phyloP scores from a whole-genome alignment of 257 asterid species.

The Voacanga thouarsii region DNA sequence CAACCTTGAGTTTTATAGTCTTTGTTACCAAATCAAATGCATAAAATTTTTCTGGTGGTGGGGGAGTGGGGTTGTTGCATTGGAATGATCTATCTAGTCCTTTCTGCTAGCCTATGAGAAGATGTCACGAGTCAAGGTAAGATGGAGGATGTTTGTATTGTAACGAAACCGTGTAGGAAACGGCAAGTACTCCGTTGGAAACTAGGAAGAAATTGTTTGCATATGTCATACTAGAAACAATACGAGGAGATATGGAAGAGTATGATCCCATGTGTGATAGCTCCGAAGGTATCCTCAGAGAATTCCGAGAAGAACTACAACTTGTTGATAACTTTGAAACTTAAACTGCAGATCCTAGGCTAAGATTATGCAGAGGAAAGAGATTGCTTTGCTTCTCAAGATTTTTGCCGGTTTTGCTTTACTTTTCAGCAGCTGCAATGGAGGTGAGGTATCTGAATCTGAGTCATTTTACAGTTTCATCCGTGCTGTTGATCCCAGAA shows the following conservation, averaged over 20 bases:
- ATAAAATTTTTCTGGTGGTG: too few relatives aligned
- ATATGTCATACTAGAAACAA: slow-evolving; percentile 1
- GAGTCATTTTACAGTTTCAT: slow-evolving; percentile 21
- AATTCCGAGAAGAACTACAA: neutral
- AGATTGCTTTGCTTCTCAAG: slow-evolving; percentile 8
- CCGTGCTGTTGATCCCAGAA: slow-evolving; percentile 27
- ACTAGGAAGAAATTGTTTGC: slow-evolving; percentile 10
- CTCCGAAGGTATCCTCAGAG: neutral
- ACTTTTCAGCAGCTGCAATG: slow-evolving; percentile 21
- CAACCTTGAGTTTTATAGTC: too few relatives aligned
- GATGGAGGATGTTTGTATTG: neutral
- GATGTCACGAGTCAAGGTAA: too few relatives aligned
- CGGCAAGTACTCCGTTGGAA: neutral
- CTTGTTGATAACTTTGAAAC: neutral
- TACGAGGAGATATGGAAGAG: neutral
- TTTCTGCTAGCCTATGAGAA: neutral
- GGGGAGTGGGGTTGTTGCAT: neutral
- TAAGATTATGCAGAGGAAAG: neutral
- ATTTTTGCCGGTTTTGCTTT: slow-evolving; percentile 14
- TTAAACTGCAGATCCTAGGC: neutral
- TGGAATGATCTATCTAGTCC: neutral
- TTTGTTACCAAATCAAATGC: too few relatives aligned
- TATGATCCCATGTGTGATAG: neutral
- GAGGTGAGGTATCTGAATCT: slow-evolving; percentile 13
- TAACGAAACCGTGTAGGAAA: neutral